Evolutionary conservation across 2,329 filamentous ascomycete species (phyloP).

Genomic region (Lasiodiplodia hormozganensis): DNA sequence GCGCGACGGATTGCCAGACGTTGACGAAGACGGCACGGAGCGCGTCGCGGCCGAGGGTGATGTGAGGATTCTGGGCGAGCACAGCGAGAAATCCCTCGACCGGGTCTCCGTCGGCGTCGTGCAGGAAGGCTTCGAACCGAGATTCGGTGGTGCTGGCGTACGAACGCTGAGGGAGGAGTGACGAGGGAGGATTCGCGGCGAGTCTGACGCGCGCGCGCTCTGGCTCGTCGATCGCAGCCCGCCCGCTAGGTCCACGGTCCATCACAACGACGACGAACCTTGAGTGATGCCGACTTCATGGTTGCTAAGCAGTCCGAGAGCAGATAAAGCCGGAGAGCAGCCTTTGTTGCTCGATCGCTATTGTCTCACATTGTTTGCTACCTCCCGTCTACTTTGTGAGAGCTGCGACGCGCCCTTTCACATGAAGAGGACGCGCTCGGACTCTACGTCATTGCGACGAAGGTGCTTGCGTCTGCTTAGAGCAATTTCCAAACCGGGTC

Average conservation of each 20-base stretch:
- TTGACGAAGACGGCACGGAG: conserved; percentile 10
- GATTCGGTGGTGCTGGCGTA: not conserved
- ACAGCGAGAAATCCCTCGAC: conserved; percentile 1
- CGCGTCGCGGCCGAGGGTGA: conserved; percentile 8
- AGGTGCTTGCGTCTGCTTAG: not conserved
- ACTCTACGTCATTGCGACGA: conserved; percentile 18
- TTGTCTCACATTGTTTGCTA: not conserved
- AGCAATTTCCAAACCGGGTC: conserved; percentile 13
- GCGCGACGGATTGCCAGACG: conserved; percentile 11
- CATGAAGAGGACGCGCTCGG: conserved; percentile 8
- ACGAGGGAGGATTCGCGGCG: not conserved
- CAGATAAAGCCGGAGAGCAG: not conserved
- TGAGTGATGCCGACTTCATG: not conserved
- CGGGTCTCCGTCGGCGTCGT: conserved; percentile 15
- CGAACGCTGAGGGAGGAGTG: not conserved
- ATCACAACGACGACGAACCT: not conserved
- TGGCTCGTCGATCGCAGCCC: not conserved
- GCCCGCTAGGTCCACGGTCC: not conserved
- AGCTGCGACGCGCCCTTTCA: not conserved
- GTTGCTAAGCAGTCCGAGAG: not conserved
- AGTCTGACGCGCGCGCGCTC: not conserved
- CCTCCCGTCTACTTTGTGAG: not conserved
- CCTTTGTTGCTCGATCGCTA: not conserved
- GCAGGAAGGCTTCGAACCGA: conserved; percentile 5
- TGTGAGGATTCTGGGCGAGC: conserved; percentile 2